Evolutionary conservation across 1,284 basidiomycete genomes (phyloP), one percentile per base, ranked within the genome.

Genomic region (Mrakiaceae sp.): DNA sequence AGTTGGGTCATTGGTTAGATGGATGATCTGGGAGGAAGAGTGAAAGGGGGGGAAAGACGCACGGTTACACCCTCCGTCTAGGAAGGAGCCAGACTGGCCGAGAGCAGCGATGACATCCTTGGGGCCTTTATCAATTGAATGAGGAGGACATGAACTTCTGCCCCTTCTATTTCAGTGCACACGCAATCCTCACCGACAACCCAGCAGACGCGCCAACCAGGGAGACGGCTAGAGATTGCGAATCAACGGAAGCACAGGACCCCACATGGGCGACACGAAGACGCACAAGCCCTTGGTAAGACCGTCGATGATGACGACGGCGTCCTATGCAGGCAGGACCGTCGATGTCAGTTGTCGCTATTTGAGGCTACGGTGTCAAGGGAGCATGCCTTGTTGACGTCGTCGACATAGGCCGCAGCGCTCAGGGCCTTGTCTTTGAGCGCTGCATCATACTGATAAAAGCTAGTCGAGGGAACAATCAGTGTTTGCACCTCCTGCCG

Each of bases 131-230:
- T 27, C n/a, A 27, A 27, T 27, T 27, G 27, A 27, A 27, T 27
- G 27, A 27, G 27, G 27, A 27, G 27, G 27, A 27, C 27, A 2
- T 27, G 27, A 27, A 27, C 27, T 27, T 27, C 27, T 27, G 27
- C 27, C 1, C 27, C 27, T 27, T 27, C 27, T 27, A 27, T 27
- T 27, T 27, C 27, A 27, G 27, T 27, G 27, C 27, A 2, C 27
- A 27, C 27, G 27, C 27, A 27, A 27, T 27, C 27, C 27, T 27
- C 27, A 0, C 90, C 94, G n/a, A 96, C 76, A 14, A 96, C 91
- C 93, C 93, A 97, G 78, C 91, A 94, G 48, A 93, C 81, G 71
- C 93, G 84, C 90, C 90, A 95, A 39, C 92, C 92, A 9, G 92
- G 90, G 58, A 92, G 84, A 72, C 89, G 86, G 87, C 87, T 90